These are phyloP conservation scores for Pseudognaphalium luteoalbum DNA, from an alignment of 129 eudicot species.

Conservation along the genomic window DNA sequence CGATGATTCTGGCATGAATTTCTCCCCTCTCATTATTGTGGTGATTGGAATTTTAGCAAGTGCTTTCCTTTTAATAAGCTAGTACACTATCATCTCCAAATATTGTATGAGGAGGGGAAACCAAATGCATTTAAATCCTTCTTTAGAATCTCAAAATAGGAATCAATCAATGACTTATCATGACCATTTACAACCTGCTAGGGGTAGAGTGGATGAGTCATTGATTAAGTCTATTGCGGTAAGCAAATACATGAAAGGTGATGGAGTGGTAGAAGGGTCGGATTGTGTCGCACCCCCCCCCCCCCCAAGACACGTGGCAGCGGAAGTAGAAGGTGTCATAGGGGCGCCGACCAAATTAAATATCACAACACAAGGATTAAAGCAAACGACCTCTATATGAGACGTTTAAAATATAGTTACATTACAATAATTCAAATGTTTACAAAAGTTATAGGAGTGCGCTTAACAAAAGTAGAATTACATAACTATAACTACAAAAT, in stretches of 20 bases:
- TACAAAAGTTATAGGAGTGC: too few relatives aligned
- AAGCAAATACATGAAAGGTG: constrained; percentile 49
- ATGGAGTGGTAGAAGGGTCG: constrained; percentile 51
- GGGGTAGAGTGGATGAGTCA: constrained; percentile 60
- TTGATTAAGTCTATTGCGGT: constrained; percentile 62
- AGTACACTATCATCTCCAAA: constrained; percentile 62
- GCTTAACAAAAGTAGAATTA: too few relatives aligned
- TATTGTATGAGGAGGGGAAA: constrained; percentile 55
- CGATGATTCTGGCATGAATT: constrained; percentile 47
- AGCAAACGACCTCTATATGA: too few relatives aligned
- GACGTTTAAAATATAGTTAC: too few relatives aligned
- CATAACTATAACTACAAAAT: too few relatives aligned
- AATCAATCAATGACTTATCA: constrained; percentile 32
- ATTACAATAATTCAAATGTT: too few relatives aligned
- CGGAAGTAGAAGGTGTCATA: too few relatives aligned
- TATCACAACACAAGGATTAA: too few relatives aligned
- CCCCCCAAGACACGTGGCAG: too few relatives aligned
- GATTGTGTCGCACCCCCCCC: constrained; percentile 84
- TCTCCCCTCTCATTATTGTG: constrained; percentile 70
- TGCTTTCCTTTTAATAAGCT: constrained; percentile 66
- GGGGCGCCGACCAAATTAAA: too few relatives aligned
- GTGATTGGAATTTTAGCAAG: constrained; percentile 59
- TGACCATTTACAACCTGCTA: constrained; percentile 43
- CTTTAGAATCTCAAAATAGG: constrained; percentile 25
- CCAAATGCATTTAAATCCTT: constrained; percentile 9